Evolutionary conservation across 148 eudicot genomes (phyloP).

Genomic region (Rhododendron ferrugineum): DNA sequence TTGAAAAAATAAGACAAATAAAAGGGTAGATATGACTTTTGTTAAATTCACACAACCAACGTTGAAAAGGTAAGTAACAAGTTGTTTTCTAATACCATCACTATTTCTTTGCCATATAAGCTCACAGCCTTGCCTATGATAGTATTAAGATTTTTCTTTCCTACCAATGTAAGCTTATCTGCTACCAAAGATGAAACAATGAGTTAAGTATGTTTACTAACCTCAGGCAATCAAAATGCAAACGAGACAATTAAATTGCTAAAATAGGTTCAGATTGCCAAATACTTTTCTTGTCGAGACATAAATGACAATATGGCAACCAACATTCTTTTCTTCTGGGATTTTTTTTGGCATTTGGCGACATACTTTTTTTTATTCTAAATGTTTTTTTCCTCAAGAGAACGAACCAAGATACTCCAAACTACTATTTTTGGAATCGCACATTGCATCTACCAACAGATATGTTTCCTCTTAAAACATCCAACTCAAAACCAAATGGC

Average conservation of each 20-base stretch:
- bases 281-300: too few relatives aligned
- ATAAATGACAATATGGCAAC: neutral
- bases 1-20: neutral
- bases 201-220: neutral
- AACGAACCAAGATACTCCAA: neutral
- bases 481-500: neutral
- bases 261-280: too few relatives aligned
- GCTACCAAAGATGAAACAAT: neutral
- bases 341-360: neutral
- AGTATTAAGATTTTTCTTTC: neutral
- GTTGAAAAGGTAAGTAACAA: neutral
- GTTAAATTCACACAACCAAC: neutral
- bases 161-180: neutral
- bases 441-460: neutral
- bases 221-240: neutral
- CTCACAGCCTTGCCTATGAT: neutral
- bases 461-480: too few relatives aligned
- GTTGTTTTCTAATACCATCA: neutral
- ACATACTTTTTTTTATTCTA: neutral
- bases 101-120: neutral
- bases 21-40: neutral
- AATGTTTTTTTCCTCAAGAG: neutral
- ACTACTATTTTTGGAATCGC: neutral
- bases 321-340: neutral
- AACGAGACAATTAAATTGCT: neutral